These are phyloP conservation scores for Hymenoscyphus salicellus DNA, from an alignment of 2,329 filamentous ascomycete genomes.

Conservation along the genomic window DNA sequence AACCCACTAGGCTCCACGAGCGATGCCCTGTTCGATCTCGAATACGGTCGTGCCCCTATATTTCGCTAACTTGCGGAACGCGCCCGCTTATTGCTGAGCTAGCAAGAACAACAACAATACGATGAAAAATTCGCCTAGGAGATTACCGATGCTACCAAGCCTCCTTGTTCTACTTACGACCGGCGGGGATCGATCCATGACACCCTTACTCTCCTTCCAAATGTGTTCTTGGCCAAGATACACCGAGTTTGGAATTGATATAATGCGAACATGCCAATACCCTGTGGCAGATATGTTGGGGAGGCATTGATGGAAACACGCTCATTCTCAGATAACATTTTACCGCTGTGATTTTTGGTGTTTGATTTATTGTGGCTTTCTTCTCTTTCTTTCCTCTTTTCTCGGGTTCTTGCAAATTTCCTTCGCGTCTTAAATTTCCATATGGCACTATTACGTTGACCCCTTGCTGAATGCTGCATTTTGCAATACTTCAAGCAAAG, in stretches of 20 bases:
- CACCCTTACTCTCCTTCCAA: too few relatives aligned
- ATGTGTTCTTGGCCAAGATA: too few relatives aligned
- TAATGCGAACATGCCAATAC: too few relatives aligned
- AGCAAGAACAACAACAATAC: background rate
- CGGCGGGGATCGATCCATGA: too few relatives aligned
- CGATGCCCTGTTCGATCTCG: constrained; percentile 17
- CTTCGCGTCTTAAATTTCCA: background rate
- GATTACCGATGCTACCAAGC: too few relatives aligned
- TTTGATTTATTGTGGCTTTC: background rate
- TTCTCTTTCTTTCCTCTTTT: background rate
- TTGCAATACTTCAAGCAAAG: background rate
- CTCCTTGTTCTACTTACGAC: too few relatives aligned
- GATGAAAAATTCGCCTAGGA: background rate
- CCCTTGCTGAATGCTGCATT: background rate
- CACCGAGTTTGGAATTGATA: too few relatives aligned
- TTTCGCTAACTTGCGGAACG: constrained; percentile 4
- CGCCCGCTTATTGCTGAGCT: background rate
- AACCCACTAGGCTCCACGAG: constrained; percentile 26
- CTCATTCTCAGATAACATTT: background rate
- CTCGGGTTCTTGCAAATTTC: background rate
- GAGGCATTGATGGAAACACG: background rate
- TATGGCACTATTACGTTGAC: background rate
- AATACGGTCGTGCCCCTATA: constrained; percentile 16
- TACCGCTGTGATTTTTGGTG: background rate
- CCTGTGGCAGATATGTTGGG: too few relatives aligned